Conservation (phyloP, 1,139 yeast species). For the Debaryomyces udenii region DNA sequence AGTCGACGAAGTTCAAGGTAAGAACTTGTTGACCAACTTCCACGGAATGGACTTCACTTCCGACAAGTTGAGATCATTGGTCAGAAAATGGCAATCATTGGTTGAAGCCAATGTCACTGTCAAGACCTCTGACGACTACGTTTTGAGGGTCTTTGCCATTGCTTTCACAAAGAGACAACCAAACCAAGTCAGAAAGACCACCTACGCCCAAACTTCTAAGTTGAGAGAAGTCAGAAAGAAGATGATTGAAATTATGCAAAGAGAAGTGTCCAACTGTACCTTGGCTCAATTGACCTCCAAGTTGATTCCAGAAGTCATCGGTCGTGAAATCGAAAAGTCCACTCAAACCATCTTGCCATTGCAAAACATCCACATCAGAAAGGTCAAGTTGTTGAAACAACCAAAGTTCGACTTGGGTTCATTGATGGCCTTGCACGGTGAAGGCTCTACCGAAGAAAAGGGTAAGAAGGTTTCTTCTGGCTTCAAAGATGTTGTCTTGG, state of each 20-base stretch:
- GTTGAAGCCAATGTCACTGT: slow-evolving; percentile 57
- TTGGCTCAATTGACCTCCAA: slow-evolving; percentile 54
- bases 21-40: slow-evolving; percentile 57
- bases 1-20: slow-evolving; percentile 58
- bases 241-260: slow-evolving; percentile 55
- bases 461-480: slow-evolving; percentile 55
- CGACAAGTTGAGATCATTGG: slow-evolving; percentile 55
- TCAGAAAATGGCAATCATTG: slow-evolving; percentile 57
- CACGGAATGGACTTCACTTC: slow-evolving; percentile 55
- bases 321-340: slow-evolving; percentile 57
- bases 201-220: slow-evolving; percentile 54
- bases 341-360: slow-evolving; percentile 55
- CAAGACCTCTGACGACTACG: slow-evolving; percentile 54
- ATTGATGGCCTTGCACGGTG: slow-evolving; percentile 56
- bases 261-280: slow-evolving; percentile 54
- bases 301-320: slow-evolving; percentile 56
- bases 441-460: slow-evolving; percentile 52
- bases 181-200: slow-evolving; percentile 54
- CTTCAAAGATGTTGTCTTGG: slow-evolving; percentile 57
- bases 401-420: slow-evolving; percentile 58
- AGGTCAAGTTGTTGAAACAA: slow-evolving; percentile 55
- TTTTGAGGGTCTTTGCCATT: slow-evolving; percentile 53
- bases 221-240: slow-evolving; percentile 55
- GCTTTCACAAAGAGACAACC: slow-evolving; percentile 58
- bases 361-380: slow-evolving; percentile 56